Evolutionary conservation across 176 grass and related monocot genomes (phyloP).

Genomic region (Microstegium vimineum): DNA sequence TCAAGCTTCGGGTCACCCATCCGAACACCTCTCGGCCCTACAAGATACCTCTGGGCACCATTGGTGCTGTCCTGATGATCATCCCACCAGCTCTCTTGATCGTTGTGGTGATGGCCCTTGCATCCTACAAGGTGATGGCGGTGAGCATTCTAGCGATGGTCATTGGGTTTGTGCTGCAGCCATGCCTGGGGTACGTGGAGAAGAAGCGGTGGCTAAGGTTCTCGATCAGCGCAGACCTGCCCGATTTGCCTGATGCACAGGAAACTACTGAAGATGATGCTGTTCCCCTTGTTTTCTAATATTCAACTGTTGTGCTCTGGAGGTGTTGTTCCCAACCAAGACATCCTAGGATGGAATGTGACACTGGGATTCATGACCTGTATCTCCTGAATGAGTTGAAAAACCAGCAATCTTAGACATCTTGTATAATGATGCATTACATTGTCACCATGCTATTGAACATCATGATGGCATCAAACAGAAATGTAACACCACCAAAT

Average conservation of each 20-base stretch:
- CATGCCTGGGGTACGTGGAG: constrained; percentile 51
- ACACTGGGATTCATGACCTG: background rate
- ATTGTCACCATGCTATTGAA: background rate
- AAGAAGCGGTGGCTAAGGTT: constrained; percentile 60
- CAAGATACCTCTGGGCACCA: constrained; percentile 61
- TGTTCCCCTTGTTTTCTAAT: constrained; percentile 24
- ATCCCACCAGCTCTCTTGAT: constrained; percentile 62
- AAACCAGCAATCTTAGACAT: background rate
- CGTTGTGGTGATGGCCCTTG: constrained; percentile 49
- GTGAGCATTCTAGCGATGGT: constrained; percentile 53
- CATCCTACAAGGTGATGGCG: constrained; percentile 55
- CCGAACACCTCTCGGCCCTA: constrained; percentile 49
- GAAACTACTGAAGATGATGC: background rate
- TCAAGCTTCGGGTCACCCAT: constrained; percentile 57
- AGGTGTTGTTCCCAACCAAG: background rate
- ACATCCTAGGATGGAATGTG: background rate
- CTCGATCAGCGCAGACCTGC: constrained; percentile 53
- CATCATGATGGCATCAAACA: constrained; percentile 3
- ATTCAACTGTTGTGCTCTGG: background rate
- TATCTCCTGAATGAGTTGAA: background rate
- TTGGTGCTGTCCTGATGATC: constrained; percentile 62
- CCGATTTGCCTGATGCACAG: constrained; percentile 33
- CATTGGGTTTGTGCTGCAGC: constrained; percentile 56
- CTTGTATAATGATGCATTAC: background rate
- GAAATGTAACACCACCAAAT: background rate